Conservation (phyloP, 352 stramenopile genomes). For the Pythium phragmitis region DNA sequence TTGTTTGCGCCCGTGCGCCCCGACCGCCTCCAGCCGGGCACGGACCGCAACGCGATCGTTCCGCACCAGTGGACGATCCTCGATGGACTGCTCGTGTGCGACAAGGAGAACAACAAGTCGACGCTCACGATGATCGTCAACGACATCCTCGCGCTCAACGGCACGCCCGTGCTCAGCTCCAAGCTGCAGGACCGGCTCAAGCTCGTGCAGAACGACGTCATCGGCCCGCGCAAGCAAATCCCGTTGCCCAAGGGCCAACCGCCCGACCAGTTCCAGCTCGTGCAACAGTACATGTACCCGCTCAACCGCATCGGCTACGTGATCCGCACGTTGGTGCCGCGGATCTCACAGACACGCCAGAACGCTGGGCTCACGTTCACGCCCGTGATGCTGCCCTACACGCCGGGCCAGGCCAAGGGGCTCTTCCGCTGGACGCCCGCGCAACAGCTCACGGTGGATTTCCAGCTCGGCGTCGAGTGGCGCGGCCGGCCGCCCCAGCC, state of each 20-base stretch:
- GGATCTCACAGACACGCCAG: slow-evolving; percentile 73
- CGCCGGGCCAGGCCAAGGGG: slow-evolving; percentile 71
- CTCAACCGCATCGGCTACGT: slow-evolving; percentile 74
- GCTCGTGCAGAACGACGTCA: slow-evolving; percentile 89
- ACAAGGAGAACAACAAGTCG: slow-evolving; percentile 73
- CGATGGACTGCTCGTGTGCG: slow-evolving; percentile 76
- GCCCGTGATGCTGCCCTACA: slow-evolving; percentile 75
- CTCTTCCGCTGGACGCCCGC: slow-evolving; percentile 73
- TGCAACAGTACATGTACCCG: slow-evolving; percentile 85
- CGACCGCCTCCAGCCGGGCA: slow-evolving; percentile 68
- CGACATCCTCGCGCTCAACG: slow-evolving; percentile 85
- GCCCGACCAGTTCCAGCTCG: slow-evolving; percentile 76
- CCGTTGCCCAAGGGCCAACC: slow-evolving; percentile 73
- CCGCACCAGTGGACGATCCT: slow-evolving; percentile 89
- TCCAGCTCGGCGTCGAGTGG: slow-evolving; percentile 84
- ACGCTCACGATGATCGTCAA: slow-evolving; percentile 80
- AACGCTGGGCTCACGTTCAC: slow-evolving; percentile 80
- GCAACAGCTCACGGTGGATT: slow-evolving; percentile 57
- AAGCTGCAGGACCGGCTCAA: slow-evolving; percentile 88
- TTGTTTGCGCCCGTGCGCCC: slow-evolving; percentile 80
- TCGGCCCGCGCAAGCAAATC: slow-evolving; percentile 76
- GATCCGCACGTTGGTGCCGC: slow-evolving; percentile 70
- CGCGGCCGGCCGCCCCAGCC: slow-evolving; percentile 68
- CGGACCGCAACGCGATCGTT: slow-evolving; percentile 69
- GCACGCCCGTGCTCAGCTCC: slow-evolving; percentile 75